Evolutionary conservation across 331 rosid species (phyloP).

Genomic region (Ulmus americana): DNA sequence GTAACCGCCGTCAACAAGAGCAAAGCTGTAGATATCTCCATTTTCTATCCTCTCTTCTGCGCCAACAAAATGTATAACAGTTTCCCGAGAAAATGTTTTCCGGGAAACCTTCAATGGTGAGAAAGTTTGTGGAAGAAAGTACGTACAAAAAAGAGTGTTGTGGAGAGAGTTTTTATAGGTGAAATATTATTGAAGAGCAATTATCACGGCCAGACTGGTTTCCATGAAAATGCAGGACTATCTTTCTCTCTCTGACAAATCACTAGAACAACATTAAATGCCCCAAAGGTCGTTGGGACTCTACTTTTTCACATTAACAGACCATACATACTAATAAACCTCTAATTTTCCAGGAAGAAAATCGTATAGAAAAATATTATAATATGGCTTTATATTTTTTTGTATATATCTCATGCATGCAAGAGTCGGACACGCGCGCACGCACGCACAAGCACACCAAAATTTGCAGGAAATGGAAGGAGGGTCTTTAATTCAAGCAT

Average conservation of each 20-base stretch:
- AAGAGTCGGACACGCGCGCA: not conserved
- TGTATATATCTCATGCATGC: not conserved
- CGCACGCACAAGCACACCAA: slow-evolving; percentile 25
- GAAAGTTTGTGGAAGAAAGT: not conserved
- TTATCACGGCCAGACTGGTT: slow-evolving; percentile 68
- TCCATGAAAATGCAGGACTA: slow-evolving; percentile 20
- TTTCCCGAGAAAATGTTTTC: slow-evolving; percentile 5
- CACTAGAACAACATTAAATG: slow-evolving; percentile 35
- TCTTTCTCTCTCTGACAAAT: slow-evolving; percentile 3
- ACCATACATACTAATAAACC: not conserved
- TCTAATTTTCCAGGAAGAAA: no score
- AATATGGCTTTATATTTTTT: no score
- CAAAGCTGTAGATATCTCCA: slow-evolving; percentile 67
- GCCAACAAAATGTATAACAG: not conserved
- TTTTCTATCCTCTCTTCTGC: slow-evolving; percentile 8
- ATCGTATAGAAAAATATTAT: no score
- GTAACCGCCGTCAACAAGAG: slow-evolving; percentile 64
- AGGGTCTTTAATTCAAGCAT: slow-evolving; percentile 41
- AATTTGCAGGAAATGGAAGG: slow-evolving; percentile 26
- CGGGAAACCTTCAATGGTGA: not conserved
- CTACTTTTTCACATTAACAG: not conserved
- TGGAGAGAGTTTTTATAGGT: slow-evolving; percentile 63
- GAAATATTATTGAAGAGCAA: slow-evolving; percentile 40
- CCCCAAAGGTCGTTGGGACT: slow-evolving; percentile 50
- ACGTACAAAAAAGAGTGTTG: slow-evolving; percentile 23